Base-by-base conservation (phyloP, 495 filamentous ascomycete genomes). In the Aspergillus hancockii region DNA sequence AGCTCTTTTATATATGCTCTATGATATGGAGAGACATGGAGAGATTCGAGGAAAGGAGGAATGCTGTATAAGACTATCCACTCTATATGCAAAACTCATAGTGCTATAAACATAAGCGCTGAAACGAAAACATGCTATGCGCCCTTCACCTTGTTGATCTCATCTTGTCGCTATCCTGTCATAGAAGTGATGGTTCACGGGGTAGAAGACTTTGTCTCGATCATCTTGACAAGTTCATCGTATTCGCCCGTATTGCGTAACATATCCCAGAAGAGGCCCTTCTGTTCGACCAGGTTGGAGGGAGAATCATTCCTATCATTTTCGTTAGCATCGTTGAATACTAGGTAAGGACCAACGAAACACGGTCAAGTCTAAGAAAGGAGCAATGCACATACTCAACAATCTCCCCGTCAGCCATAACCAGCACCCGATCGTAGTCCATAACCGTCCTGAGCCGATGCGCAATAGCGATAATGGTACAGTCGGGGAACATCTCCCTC, bases 191-290 rank as follows among this genome's bases (percentile, higher is more conserved):
- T 47, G 6, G 13, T 30, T 47, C 40, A 41, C 18, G 40, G 46
- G 19, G n/a, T n/a, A n/a, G 25, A 30, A 32, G 18, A 23, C 23
- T 31, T 50, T 28, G 12, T 23, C 50, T 31, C 47, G 28, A 62
- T 52, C 55, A 62, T 50, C 22, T 54, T 30, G 4, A 70, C 71
- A n/a, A 81, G 58, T 43, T 80, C 79, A 13, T 76, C 75, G 61
- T 77, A 75, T 63, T 82, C 79, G 0, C 79, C 79, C 38, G 78
- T 81, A 46, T 79, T 78, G 54, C 69, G 70, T 52, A 81, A 68
- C 79, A 82, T 81, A 45, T 79, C 74, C 59, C 75, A 81, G 54
- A 82, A 82, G n/a, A 76, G 63, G 1, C 78, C 75, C 32, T 71
- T 66, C 8, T 56, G 54, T n/a, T 66, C 57, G 52, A 80, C 75